Evolutionary conservation across 192 early-diverging fungal species (phyloP).

Genomic region (Backusella luteola): DNA sequence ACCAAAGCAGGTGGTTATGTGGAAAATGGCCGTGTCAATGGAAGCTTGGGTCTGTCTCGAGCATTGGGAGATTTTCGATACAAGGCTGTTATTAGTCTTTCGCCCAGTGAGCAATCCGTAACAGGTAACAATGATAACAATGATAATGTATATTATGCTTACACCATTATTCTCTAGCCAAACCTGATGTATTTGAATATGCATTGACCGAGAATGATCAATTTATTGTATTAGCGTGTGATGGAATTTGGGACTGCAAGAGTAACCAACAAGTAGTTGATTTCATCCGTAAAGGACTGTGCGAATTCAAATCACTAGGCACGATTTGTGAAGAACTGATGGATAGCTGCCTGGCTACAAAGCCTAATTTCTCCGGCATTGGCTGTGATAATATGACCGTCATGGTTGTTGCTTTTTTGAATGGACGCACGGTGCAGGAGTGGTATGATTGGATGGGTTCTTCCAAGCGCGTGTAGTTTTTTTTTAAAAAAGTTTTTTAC

Average conservation of each 20-base stretch:
- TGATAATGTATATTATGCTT: too few species aligned
- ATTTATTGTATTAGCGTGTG: slow-evolving; percentile 95
- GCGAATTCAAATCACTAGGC: slow-evolving; percentile 55
- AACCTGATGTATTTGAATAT: slow-evolving; percentile 78
- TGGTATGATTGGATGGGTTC: slow-evolving; percentile 59
- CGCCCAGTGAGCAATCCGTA: slow-evolving; percentile 89
- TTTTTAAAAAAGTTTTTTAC: neutral
- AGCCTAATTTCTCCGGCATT: slow-evolving; percentile 81
- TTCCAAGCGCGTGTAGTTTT: neutral
- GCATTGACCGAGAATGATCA: slow-evolving; percentile 73
- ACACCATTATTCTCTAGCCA: slow-evolving; percentile 38
- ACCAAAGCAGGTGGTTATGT: slow-evolving; percentile 91
- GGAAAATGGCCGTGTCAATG: slow-evolving; percentile 97
- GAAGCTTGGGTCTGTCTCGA: slow-evolving; percentile 91
- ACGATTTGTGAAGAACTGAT: slow-evolving; percentile 85
- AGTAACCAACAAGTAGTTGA: slow-evolving; percentile 83
- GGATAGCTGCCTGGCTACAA: slow-evolving; percentile 87
- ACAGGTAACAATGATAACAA: slow-evolving; percentile 49
- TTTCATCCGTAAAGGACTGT: slow-evolving; percentile 76
- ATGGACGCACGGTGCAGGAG: slow-evolving; percentile 66
- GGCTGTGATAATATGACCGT: slow-evolving; percentile 99
- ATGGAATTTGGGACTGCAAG: slow-evolving; percentile 99
- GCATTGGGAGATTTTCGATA: slow-evolving; percentile 99
- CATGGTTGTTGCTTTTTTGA: slow-evolving; percentile 82
- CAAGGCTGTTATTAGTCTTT: slow-evolving; percentile 76